A percentile compares a stretch with the other conserved stretches of the same genome.
These are phyloP conservation scores for Ophiocordyceps camponoti-saundersi DNA, from an alignment of 2,329 filamentous ascomycete species.

Conservation along the genomic window DNA sequence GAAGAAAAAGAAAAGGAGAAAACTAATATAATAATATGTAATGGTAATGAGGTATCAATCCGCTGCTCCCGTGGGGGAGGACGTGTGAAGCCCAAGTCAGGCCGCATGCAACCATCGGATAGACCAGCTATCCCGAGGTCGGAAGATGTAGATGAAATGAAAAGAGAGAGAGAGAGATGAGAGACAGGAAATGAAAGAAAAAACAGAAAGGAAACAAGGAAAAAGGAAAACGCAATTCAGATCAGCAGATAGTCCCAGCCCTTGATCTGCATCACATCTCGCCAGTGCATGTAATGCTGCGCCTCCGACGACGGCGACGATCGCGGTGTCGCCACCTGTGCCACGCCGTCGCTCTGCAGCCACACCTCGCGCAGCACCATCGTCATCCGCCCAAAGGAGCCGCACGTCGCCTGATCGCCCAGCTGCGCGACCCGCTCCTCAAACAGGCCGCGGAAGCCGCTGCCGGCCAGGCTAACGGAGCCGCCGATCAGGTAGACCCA, in stretches of 20 bases:
- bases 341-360: conserved; percentile 51
- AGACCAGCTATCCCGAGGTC: too few relatives aligned
- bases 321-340: conserved; percentile 16
- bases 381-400: conserved; percentile 72
- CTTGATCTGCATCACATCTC: conserved; percentile 83
- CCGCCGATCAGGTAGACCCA: conserved; percentile 90
- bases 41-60: too few relatives aligned
- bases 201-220: not conserved
- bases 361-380: conserved; percentile 71
- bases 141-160: too few relatives aligned
- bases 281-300: conserved; percentile 70
- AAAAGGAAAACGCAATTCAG: conserved; percentile 22
- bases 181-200: conserved; percentile 2
- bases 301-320: conserved; percentile 18
- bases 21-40: not conserved
- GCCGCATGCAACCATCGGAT: too few relatives aligned
- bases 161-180: not conserved
- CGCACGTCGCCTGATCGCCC: conserved; percentile 60
- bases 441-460: conserved; percentile 63
- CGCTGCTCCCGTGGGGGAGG: too few relatives aligned
- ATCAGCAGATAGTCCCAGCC: conserved; percentile 88
- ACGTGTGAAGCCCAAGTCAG: too few relatives aligned
- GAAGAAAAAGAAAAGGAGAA: not conserved
- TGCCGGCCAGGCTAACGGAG: conserved; percentile 54
- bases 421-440: conserved; percentile 57